Evolutionary conservation across 352 stramenopile species (phyloP).

Genomic region (Phytophthora fragariae): DNA sequence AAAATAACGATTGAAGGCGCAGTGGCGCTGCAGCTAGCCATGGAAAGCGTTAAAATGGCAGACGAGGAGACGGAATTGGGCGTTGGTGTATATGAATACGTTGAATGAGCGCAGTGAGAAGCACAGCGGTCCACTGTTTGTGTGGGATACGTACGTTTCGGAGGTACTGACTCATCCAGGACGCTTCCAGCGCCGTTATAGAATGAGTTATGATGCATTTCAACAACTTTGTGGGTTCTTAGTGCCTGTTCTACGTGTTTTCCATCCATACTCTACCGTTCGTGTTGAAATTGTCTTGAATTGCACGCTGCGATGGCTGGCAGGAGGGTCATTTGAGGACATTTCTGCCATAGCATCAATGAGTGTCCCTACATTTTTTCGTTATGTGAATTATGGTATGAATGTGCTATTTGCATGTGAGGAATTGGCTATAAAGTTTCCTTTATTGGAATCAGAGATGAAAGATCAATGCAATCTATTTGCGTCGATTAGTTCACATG

Average conservation of each 20-base stretch:
- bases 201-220: background rate
- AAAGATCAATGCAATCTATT: background rate
- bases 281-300: constrained; percentile 13
- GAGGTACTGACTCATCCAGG: background rate
- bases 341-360: constrained; percentile 7
- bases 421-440: constrained; percentile 4
- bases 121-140: background rate
- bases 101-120: too few species aligned
- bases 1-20: too few species aligned
- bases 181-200: background rate
- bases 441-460: constrained; percentile 4
- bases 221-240: background rate
- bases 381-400: constrained; percentile 10
- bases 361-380: background rate
- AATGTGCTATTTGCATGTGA: constrained; percentile 11
- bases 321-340: constrained; percentile 7
- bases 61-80: too few species aligned
- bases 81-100: too few species aligned
- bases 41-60: too few species aligned
- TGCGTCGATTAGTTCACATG: constrained; percentile 1
- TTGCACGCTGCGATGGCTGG: constrained; percentile 3
- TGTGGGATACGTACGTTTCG: background rate
- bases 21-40: too few species aligned
- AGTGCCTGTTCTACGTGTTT: background rate
- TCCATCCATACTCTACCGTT: constrained; percentile 6